Conservation (phyloP, 768 basidiomycete species). For the Roridomyces roridus region DNA sequence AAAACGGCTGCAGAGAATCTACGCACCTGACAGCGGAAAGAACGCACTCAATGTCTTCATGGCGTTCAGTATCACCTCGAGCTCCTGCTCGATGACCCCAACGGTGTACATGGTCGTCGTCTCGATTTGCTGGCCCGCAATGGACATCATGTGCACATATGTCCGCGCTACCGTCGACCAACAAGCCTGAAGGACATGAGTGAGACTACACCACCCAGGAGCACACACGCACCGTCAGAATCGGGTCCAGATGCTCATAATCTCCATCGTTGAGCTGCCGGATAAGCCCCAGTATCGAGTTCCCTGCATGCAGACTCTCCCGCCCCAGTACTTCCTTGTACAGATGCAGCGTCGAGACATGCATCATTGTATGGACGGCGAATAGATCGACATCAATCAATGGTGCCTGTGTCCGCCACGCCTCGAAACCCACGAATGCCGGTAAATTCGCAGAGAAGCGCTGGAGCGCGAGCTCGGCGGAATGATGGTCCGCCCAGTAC, state of each 20-base stretch:
- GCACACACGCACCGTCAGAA: conserved; percentile 51
- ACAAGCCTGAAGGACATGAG: conserved; percentile 35
- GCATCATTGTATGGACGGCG: conserved; percentile 54
- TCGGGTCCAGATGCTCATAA: conserved; percentile 60
- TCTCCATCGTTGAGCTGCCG: conserved; percentile 54
- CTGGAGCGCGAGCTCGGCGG: conserved; percentile 51
- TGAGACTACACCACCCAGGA: background rate
- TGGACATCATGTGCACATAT: conserved; percentile 39
- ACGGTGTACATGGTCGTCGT: conserved; percentile 25
- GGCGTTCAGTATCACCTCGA: conserved; percentile 39
- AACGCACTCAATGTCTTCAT: conserved; percentile 40
- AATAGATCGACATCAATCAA: conserved; percentile 50
- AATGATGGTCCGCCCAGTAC: conserved; percentile 47
- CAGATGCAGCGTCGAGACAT: conserved; percentile 58
- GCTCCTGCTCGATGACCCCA: conserved; percentile 35
- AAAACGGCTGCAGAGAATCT: background rate
- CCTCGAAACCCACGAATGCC: conserved; percentile 41
- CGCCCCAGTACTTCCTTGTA: conserved; percentile 47
- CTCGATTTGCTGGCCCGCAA: conserved; percentile 23
- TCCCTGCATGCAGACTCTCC: conserved; percentile 50
- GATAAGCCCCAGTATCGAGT: conserved; percentile 50
- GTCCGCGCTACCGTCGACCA: conserved; percentile 47
- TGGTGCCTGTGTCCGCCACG: conserved; percentile 38
- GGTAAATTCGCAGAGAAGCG: conserved; percentile 49
- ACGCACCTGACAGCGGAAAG: conserved; percentile 45